Base-by-base conservation (phyloP, 352 stramenopile genomes). In the Globisporangium mamillatum region DNA sequence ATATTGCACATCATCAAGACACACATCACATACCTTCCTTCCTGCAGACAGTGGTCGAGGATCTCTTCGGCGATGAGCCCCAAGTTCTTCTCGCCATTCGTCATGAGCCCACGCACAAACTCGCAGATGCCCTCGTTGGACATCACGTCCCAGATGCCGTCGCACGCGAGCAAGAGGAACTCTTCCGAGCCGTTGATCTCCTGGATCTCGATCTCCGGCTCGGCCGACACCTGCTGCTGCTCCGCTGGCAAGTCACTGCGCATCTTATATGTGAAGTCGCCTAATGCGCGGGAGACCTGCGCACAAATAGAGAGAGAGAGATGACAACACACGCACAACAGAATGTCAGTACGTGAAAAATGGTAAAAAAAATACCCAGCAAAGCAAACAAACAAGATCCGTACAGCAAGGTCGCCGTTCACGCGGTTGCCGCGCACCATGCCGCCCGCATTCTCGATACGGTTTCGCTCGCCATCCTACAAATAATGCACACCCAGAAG, bases 121-220 rank as follows among this genome's bases (percentile, higher is more conserved):
- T 88, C 79, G 59, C 91, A 93, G 27, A 88, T 80, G 60, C 97
- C 86, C 69, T 98, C 87, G 66, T 97, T 96, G 56, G 70, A 86
- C 86, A 98, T 97, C 41, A 98, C 93, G 60, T 98, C 94, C 93
- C 94, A 98, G 60, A 98, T 96, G 48, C 93, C 94, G 63, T 98
- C 93, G 65, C 92, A 98, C 10, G 92, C 93, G 41, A 98, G 77
- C 20, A 98, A 71, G 4, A 98, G 72, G 64, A 98, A 97, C 73
- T 98, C 88, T 63, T 98, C 90, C 53, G 93, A 86, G 50, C 81
- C 79, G 60, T 93, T 82, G 10, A 91, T 80, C 64, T 72, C 54
- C 56, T 95, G 76, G 58, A 96, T 79, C 72, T 91, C 83, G 68
- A 98, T 87, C 18, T 98, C 93, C 0, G 94, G 91, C 69, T 97